Evolutionary conservation across 768 basidiomycete species (phyloP).

Genomic region (Suillus cothurnatus): DNA sequence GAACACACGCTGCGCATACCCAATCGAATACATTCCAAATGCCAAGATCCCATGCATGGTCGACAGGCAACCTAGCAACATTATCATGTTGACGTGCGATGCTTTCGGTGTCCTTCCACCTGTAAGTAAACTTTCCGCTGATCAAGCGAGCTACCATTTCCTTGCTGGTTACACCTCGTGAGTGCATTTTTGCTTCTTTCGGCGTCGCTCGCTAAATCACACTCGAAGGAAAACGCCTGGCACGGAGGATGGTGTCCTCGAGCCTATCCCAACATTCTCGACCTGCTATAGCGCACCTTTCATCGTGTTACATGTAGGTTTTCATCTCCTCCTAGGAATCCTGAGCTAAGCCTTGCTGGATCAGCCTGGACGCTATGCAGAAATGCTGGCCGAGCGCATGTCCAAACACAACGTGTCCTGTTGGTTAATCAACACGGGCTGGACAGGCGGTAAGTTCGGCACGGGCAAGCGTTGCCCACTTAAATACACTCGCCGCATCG

Average conservation of each 20-base stretch:
- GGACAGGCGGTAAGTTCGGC: conserved; percentile 94
- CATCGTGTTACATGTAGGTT: conserved; percentile 88
- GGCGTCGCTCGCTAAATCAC: conserved; percentile 20
- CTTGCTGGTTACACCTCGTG: conserved; percentile 94
- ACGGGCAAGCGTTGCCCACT: conserved; percentile 94
- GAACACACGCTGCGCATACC: conserved; percentile 99
- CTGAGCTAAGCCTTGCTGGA: conserved; percentile 9
- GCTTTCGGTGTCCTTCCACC: conserved; percentile 98
- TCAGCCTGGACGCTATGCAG: conserved; percentile 89
- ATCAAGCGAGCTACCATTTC: conserved; percentile 98
- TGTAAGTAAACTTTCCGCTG: conserved; percentile 87
- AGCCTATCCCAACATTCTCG: conserved; percentile 98
- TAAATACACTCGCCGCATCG: conserved; percentile 93
- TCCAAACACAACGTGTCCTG: conserved; percentile 84
- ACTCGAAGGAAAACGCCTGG: conserved; percentile 87
- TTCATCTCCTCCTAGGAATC: background rate
- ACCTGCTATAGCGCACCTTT: conserved; percentile 99
- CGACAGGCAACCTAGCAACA: conserved; percentile 87
- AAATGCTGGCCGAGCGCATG: conserved; percentile 97
- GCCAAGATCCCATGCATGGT: conserved; percentile 92
- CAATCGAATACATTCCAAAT: conserved; percentile 96
- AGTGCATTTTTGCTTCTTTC: conserved; percentile 28
- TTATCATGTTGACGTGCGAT: conserved; percentile 97
- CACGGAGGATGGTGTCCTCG: conserved; percentile 96
- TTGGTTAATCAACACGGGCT: conserved; percentile 99